Percentiles rank a stretch among this genome's conserved stretches.
phyloP scores from a whole-genome alignment of 352 stramenopile species.

The Blastocystis sp. region DNA sequence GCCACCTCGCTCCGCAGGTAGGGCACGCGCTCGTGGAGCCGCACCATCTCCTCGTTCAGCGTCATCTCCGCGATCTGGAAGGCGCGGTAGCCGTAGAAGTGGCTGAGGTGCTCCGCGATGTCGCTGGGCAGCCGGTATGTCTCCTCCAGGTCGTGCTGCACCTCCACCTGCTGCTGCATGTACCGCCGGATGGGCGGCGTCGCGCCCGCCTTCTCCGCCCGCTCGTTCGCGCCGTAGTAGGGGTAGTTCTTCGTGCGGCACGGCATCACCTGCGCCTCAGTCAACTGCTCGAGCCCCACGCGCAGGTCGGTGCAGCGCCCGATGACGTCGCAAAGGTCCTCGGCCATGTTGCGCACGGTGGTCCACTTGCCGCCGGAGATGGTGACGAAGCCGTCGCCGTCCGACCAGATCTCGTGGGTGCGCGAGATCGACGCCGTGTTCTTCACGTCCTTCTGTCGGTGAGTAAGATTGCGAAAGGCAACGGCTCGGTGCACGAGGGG shows the following conservation, averaged over 20 bases:
- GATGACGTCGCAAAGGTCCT: conserved; percentile 79
- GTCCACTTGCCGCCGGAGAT: conserved; percentile 94
- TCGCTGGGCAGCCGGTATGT: conserved; percentile 88
- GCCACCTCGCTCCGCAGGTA: conserved; percentile 88
- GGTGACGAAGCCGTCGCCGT: conserved; percentile 83
- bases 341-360: conserved; percentile 89
- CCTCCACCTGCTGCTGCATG: conserved; percentile 40
- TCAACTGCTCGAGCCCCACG: conserved; percentile 70
- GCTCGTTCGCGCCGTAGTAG: conserved; percentile 83
- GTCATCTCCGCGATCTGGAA: conserved; percentile 89
- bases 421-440: conserved; percentile 85
- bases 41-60: conserved; percentile 79
- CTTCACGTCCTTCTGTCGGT: neutral
- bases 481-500: conserved; percentile 85
- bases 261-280: conserved; percentile 73
- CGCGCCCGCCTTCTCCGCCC: neutral
- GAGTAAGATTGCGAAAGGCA: neutral
- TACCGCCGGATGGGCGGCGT: conserved; percentile 9
- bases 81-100: conserved; percentile 90
- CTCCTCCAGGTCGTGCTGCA: conserved; percentile 76
- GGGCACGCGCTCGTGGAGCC: conserved; percentile 87
- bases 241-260: conserved; percentile 84
- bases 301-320: neutral
- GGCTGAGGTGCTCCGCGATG: conserved; percentile 87
- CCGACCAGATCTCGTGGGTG: conserved; percentile 88